Base-by-base conservation (phyloP, 2,329 filamentous ascomycete species). In the Mollisiaceae sp. region DNA sequence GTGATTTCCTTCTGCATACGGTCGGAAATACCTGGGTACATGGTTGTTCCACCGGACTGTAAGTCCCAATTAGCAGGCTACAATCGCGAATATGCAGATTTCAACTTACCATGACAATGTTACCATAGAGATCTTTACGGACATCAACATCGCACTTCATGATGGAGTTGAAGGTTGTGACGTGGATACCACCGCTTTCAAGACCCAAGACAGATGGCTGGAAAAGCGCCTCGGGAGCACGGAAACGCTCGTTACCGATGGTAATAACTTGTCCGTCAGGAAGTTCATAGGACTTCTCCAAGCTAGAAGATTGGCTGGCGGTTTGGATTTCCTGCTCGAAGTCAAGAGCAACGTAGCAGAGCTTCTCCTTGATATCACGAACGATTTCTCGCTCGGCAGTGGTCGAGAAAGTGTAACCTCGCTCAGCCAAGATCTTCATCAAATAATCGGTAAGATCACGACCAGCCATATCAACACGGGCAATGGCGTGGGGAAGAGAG, bases 1-100 rank as follows among this genome's bases (percentile, higher is more conserved):
- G 94, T 98, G 82, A 99, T 98, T 89, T 99, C 95, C 93, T 99
- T 98, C 86, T 99, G 95, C 95, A 99, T 98, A 89, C 95, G 95
- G 88, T 99, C 95, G 82, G 94, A 97, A 84, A 99, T 97, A 93
- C 95, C 95, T 78, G 95, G 95, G 89, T 98, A 99, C 95, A 99
- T 98, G 82, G 95, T 99, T 80, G 95, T 99, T 89, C 95, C 95
- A 91, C 95, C 95, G 89, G 95, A 99, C 94, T 97, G 75, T 45
- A 24, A 14, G 61, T 52, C 47, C 56, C 2, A 39, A 55, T 74
- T 69, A 74, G 70, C 58, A 62, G 22, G 20, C 9, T 35, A 27
- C 41, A 47, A 5, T 64, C 11, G 8, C n/a, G 54, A 18, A 35
- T n/a, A 63, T 38, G 41, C 47, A 66, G 35, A 65, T 58, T 24